Evolutionary conservation across 148 eudicot species (phyloP).

Genomic region (Pouteria glomerata): DNA sequence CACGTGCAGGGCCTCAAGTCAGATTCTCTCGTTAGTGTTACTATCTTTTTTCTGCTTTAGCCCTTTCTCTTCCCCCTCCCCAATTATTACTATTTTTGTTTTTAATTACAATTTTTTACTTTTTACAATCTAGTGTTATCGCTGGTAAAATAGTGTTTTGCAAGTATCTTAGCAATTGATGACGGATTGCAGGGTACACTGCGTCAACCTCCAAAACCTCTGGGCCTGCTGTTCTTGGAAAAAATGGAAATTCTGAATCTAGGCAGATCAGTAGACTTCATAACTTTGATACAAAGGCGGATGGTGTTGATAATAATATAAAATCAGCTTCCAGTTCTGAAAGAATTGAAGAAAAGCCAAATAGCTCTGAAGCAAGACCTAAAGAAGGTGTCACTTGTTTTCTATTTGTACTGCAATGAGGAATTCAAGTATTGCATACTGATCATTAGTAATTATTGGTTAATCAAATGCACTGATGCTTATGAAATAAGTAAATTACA

Average conservation of each 20-base stretch:
- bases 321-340: constrained; percentile 29
- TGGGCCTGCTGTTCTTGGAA: constrained; percentile 22
- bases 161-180: constrained; percentile 2
- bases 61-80: not conserved
- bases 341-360: constrained; percentile 42
- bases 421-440: not conserved
- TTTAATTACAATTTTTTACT: not conserved
- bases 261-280: constrained; percentile 25
- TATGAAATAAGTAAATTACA: not conserved
- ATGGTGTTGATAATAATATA: constrained; percentile 19
- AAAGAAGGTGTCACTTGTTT: constrained; percentile 50
- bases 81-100: too few species aligned
- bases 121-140: not conserved
- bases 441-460: not conserved
- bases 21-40: constrained; percentile 22
- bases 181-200: constrained; percentile 20
- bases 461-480: not conserved
- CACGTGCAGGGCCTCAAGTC: constrained; percentile 34
- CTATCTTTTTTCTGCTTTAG: not conserved
- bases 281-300: constrained; percentile 28
- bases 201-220: constrained; percentile 29
- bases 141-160: too few species aligned
- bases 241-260: constrained; percentile 21
- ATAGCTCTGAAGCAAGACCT: constrained; percentile 52
- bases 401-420: not conserved